phyloP scores from a whole-genome alignment of 257 asterid species.

The Eucommia ulmoides region DNA sequence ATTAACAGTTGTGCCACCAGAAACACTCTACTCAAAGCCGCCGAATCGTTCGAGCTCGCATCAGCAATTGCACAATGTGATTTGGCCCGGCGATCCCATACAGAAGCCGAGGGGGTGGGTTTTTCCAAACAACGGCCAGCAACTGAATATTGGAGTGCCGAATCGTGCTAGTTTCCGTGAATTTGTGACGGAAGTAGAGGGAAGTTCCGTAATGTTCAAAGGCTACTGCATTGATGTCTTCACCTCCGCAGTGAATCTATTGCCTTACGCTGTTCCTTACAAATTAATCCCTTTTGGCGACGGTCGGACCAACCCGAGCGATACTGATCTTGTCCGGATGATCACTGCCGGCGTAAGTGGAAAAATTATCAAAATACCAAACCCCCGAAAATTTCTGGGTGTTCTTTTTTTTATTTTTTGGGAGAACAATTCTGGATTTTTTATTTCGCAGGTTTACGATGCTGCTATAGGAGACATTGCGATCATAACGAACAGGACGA shows the following conservation, averaged over 20 bases:
- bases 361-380: background rate
- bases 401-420: conserved; percentile 6
- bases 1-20: conserved; percentile 58
- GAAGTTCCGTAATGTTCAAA: conserved; percentile 14
- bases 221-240: conserved; percentile 77
- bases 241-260: conserved; percentile 47
- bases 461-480: conserved; percentile 81
- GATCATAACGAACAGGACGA: conserved; percentile 61
- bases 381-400: background rate
- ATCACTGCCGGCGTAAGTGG: conserved; percentile 40
- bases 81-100: conserved; percentile 64
- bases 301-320: conserved; percentile 50
- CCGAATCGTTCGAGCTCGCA: conserved; percentile 47
- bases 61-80: conserved; percentile 29
- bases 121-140: conserved; percentile 48
- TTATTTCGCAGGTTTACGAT: conserved; percentile 47
- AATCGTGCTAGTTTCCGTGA: conserved; percentile 49
- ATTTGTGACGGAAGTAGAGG: conserved; percentile 33
- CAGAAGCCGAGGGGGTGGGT: conserved; percentile 77
- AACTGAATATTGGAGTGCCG: conserved; percentile 67
- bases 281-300: conserved; percentile 54
- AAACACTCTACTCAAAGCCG: conserved; percentile 32
- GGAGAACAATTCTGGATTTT: conserved; percentile 1
- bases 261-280: conserved; percentile 71
- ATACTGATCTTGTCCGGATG: conserved; percentile 38